Evolutionary conservation across 2,329 filamentous ascomycete species (phyloP).

Genomic region (Paecilomyces fulvus): DNA sequence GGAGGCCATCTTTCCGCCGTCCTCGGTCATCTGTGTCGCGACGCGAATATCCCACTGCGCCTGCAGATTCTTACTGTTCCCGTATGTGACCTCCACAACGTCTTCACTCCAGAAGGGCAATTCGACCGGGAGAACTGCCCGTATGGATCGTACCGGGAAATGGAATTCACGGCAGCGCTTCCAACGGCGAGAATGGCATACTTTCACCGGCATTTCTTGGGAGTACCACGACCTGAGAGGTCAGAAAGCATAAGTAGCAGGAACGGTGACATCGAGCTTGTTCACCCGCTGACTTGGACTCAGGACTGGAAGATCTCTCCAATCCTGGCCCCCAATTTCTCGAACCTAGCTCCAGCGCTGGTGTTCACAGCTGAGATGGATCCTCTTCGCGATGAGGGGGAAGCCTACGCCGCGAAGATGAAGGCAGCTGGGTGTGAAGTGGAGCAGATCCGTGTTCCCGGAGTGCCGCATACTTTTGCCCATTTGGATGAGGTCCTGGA

Average conservation of each 20-base stretch:
- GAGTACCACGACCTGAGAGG: slow-evolving; percentile 25
- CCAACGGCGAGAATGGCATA: slow-evolving; percentile 30
- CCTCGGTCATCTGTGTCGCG: slow-evolving; percentile 29
- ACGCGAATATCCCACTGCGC: slow-evolving; percentile 25
- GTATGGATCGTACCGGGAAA: slow-evolving; percentile 32
- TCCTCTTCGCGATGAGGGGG: slow-evolving; percentile 34
- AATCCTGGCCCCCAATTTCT: slow-evolving; percentile 28
- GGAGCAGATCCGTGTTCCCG: slow-evolving; percentile 20
- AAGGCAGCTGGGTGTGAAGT: slow-evolving; percentile 25
- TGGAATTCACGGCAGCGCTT: slow-evolving; percentile 28
- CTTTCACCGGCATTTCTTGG: slow-evolving; percentile 32
- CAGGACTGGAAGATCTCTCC: slow-evolving; percentile 37
- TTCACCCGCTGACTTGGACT: slow-evolving; percentile 4
- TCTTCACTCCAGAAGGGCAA: slow-evolving; percentile 26
- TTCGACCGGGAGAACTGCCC: slow-evolving; percentile 28
- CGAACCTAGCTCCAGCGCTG: slow-evolving; percentile 29
- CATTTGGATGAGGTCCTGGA: slow-evolving; percentile 24
- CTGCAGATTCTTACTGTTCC: slow-evolving; percentile 32
- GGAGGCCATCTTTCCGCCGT: slow-evolving; percentile 34
- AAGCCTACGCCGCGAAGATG: slow-evolving; percentile 30
- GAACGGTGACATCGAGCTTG: background rate
- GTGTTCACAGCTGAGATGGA: slow-evolving; percentile 35
- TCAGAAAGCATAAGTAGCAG: slow-evolving; percentile 24
- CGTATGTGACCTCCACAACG: slow-evolving; percentile 26
- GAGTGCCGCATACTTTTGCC: slow-evolving; percentile 27